phyloP scores from a whole-genome alignment of 2,329 filamentous ascomycete species.

The Talaromyces islandicus region DNA sequence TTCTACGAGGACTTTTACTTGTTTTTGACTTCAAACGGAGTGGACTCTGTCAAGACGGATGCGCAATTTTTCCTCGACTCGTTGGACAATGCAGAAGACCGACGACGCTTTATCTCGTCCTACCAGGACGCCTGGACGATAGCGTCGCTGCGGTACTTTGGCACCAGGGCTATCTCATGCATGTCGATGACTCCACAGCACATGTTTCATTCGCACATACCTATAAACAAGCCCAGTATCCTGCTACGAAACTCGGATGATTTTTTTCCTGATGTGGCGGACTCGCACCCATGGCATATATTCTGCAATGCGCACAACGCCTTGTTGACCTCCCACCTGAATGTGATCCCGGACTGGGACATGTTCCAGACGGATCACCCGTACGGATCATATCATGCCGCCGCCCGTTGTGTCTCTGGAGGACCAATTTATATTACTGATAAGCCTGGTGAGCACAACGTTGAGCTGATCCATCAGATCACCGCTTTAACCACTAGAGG shows the following conservation, averaged over 20 bases:
- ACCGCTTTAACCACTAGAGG: constrained; percentile 66
- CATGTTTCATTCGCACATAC: constrained; percentile 77
- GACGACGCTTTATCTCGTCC: constrained; percentile 63
- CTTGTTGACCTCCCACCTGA: constrained; percentile 75
- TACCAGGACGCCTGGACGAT: constrained; percentile 87
- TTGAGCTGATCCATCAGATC: constrained; percentile 72
- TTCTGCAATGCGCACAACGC: constrained; percentile 91
- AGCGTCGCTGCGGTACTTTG: constrained; percentile 70
- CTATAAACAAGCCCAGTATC: constrained; percentile 65
- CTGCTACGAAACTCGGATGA: constrained; percentile 80
- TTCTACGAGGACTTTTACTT: constrained; percentile 91
- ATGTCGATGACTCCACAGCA: constrained; percentile 89
- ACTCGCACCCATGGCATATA: constrained; percentile 88
- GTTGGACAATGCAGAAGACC: constrained; percentile 60
- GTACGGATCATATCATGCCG: constrained; percentile 80
- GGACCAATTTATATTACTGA: constrained; percentile 96
- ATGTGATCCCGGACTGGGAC: constrained; percentile 79
- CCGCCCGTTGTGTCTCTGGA: constrained; percentile 80
- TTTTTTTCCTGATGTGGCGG: constrained; percentile 78
- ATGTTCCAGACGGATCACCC: constrained; percentile 65
- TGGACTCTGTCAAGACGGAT: constrained; percentile 90
- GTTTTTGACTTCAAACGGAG: constrained; percentile 66
- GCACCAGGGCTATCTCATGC: constrained; percentile 75
- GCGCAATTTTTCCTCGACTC: constrained; percentile 85
- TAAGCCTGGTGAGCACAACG: constrained; percentile 72